Evolutionary conservation across 768 basidiomycete species (phyloP).

Genomic region (Phylloporus arenicola): DNA sequence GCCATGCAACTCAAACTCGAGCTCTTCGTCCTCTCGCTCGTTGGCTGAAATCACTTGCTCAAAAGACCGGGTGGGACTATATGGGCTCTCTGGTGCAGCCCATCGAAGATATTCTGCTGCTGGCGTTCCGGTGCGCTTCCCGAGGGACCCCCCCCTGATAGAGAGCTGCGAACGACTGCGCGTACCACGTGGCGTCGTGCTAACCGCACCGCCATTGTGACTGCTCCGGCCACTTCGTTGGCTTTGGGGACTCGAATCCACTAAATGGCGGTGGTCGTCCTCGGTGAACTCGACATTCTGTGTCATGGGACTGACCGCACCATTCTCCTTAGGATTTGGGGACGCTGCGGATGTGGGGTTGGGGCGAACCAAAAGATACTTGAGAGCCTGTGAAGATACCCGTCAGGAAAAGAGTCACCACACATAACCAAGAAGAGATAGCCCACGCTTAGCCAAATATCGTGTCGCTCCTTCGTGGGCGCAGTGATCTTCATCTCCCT

Average conservation of each 20-base stretch:
- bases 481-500: constrained; percentile 99
- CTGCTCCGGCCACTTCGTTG: constrained; percentile 63
- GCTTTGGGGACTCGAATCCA: constrained; percentile 64
- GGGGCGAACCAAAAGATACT: constrained; percentile 83
- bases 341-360: constrained; percentile 25
- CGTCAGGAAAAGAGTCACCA: constrained; percentile 4
- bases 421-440: constrained; percentile 4
- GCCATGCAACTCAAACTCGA: constrained; percentile 82
- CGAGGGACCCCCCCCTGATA: constrained; percentile 60
- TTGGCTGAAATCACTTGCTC: constrained; percentile 40
- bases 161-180: constrained; percentile 79
- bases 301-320: constrained; percentile 45
- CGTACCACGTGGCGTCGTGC: constrained; percentile 69
- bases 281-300: constrained; percentile 41
- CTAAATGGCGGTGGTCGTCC: constrained; percentile 43
- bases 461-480: constrained; percentile 89
- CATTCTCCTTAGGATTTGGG: constrained; percentile 27
- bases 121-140: constrained; percentile 86
- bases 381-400: constrained; percentile 60
- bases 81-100: constrained; percentile 68
- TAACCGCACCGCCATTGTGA: constrained; percentile 60
- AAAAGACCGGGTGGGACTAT: constrained; percentile 69
- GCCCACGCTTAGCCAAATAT: constrained; percentile 91
- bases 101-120: constrained; percentile 88
- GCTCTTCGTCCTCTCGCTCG: constrained; percentile 51